Conservation (phyloP, 768 basidiomycete species). For the Dioszegia crocea region DNA sequence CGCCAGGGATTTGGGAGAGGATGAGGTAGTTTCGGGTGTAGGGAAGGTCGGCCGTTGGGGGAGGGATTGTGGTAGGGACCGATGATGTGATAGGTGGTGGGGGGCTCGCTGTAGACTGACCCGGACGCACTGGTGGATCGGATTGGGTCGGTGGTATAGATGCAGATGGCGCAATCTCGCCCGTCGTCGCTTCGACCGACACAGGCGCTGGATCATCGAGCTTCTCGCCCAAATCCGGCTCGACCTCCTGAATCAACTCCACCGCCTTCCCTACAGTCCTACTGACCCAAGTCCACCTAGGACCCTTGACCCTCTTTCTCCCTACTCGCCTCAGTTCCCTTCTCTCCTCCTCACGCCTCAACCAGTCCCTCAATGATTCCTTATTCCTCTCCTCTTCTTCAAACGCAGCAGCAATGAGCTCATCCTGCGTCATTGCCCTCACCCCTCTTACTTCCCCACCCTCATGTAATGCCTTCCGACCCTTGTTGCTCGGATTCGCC, state of each 20-base stretch:
- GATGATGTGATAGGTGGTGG: background rate
- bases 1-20: conserved; percentile 43
- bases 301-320: conserved; percentile 44
- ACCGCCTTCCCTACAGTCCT: conserved; percentile 37
- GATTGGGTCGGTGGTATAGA: too few relatives aligned
- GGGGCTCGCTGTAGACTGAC: too few relatives aligned
- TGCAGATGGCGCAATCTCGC: too few relatives aligned
- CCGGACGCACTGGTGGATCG: background rate
- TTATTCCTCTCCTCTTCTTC: conserved; percentile 46
- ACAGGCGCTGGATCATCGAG: background rate
- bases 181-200: background rate
- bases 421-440: conserved; percentile 39
- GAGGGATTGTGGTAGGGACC: background rate
- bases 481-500: conserved; percentile 17
- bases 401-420: conserved; percentile 45
- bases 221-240: background rate
- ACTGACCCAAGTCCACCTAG: conserved; percentile 46
- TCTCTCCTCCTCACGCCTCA: conserved; percentile 44
- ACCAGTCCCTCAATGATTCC: conserved; percentile 40
- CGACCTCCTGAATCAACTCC: conserved; percentile 17
- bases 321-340: conserved; percentile 36
- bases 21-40: conserved; percentile 47
- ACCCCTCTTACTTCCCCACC: conserved; percentile 29
- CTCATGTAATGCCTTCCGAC: conserved; percentile 31
- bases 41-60: conserved; percentile 6